Base-by-base conservation (phyloP, 2,329 filamentous ascomycete species). In the Alternaria viburni region DNA sequence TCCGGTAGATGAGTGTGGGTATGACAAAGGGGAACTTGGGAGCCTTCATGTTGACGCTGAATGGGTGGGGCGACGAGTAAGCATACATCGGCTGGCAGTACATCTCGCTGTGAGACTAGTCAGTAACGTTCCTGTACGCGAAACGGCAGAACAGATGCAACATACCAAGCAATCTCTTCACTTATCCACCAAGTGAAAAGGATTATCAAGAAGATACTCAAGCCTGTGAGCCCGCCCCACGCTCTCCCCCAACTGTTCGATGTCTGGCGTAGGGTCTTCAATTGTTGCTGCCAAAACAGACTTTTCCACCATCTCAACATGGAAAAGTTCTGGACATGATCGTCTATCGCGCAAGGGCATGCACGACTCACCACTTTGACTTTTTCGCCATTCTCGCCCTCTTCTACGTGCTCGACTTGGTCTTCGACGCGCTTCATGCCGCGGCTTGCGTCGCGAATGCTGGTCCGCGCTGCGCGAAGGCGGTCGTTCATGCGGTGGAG, bases 21-120 rank as follows among this genome's bases (percentile, higher is more conserved):
- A 87, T 80, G 6, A 87, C 86, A 63, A 83, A 86, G 0, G 87
- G 87, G 54, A 83, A 86, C 21, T 79, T 71, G 0, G 87, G 87
- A 10, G 85, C 85, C 64, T 87, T 79, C 19, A 81, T 81, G 46
- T 83, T 79, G 32, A 87, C 78, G 57, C 84, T 85, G 62, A 83
- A 86, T 21, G 83, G 84, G 36, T 81, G 75, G 67, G 67, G 68
- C 25, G 86, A 87, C 8, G 71, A 79, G 12, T 77, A 68, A 5
- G 85, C 83, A 62, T 85, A 83, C 8, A 77, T 65, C 4, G 83
- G 84, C 51, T 86, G 84, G 70, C 84, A 86, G 74, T 85, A 87
- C 26, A 81, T 75, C 36, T 85, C 82, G 66, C 77, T 79, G 43
- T 25, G n/a, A 21, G 28, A 13, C 45, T 52, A 23, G 59, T 64